Evolutionary conservation across 139 green algal species (phyloP), one percentile per base, ranked within the genome.

Genomic region (Diplosphaera chodatii): DNA sequence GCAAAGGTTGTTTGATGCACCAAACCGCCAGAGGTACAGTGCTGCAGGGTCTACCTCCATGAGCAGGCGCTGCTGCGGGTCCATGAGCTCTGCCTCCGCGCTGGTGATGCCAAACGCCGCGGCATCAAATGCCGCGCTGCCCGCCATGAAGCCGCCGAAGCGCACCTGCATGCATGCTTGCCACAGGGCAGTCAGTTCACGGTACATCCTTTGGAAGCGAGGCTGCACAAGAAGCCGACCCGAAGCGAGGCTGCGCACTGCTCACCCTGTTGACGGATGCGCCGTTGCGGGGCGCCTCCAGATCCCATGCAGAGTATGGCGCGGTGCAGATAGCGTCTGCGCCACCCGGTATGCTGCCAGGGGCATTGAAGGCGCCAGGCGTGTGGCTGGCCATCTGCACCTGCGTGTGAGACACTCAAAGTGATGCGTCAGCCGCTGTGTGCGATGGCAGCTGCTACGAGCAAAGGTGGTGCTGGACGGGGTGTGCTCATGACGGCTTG

Each of bases 61-160:
- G 56, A 96, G 80, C 72, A 96, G 73, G 23, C 92, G 75, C 76
- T 97, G 91, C 83, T 97, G 91, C 0, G 87, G 79, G 70, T 97
- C 91, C 83, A 96, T 93, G 4, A 94, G 80, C 56, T 80, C 25
- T 0, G 88, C 92, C 72, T 97, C 92, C 13, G 78, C 59, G 4
- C 64, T 63, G 8, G 70, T 74, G n/a, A 96, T 80, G 66, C 84
- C 80, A 69, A 97, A 96, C 0, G 75, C 72, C 1, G 65, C 75
- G 3, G 76, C 77, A 68, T 97, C 92, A 79, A 97, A 97, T 21
- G 63, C 0, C 20, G 88, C 82, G 3, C 88, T 55, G 23, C 67
- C 82, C 1, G 73, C 15, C 40, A 97, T 64, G 74, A 85, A 93
- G 23, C 81, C 77, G 23, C 88, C 88, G 78, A 94, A 95, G 16